Conservation (phyloP, 495 filamentous ascomycete genomes). For the Cercophora samala region DNA sequence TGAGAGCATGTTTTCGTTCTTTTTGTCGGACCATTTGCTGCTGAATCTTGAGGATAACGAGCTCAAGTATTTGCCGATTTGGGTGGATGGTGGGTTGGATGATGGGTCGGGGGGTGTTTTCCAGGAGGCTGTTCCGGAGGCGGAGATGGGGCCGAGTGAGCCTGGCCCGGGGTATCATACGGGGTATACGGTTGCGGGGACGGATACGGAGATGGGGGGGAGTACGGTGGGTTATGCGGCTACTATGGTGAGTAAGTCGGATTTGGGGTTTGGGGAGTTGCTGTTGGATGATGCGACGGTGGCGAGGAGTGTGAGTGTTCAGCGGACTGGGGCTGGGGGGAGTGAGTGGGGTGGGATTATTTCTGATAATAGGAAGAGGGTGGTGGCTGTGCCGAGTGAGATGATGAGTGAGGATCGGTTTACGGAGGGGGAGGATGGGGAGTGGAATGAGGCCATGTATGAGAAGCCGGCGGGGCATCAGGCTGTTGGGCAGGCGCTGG, state of each 20-base stretch:
- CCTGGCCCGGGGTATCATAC: conserved; percentile 47
- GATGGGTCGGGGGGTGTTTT: conserved; percentile 48
- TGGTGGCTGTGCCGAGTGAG: conserved; percentile 15
- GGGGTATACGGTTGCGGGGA: conserved; percentile 33
- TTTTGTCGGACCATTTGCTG: conserved; percentile 34
- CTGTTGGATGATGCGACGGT: conserved; percentile 16
- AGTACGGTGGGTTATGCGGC: conserved; percentile 2
- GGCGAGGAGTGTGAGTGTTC: conserved; percentile 27
- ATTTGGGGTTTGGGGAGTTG: conserved; percentile 25
- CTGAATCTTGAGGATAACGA: conserved; percentile 37
- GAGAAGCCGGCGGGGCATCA: conserved; percentile 27
- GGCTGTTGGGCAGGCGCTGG: conserved; percentile 1
- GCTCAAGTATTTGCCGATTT: conserved; percentile 44
- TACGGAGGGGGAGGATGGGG: conserved; percentile 11
- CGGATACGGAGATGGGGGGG: conserved; percentile 12
- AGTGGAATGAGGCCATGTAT: conserved; percentile 25
- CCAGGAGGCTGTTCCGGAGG: conserved; percentile 35
- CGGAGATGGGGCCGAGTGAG: conserved; percentile 41
- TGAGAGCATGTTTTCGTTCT: conserved; percentile 22
- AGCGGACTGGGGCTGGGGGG: conserved; percentile 25
- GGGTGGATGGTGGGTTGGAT: conserved; percentile 44
- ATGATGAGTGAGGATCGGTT: conserved; percentile 25
- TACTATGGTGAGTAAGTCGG: conserved; percentile 22
- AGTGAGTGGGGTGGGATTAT: not conserved
- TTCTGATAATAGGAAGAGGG: conserved; percentile 3